These are phyloP conservation scores for Globisporangium irregulare DNA, from an alignment of 352 stramenopile species.

Conservation along the genomic window DNA sequence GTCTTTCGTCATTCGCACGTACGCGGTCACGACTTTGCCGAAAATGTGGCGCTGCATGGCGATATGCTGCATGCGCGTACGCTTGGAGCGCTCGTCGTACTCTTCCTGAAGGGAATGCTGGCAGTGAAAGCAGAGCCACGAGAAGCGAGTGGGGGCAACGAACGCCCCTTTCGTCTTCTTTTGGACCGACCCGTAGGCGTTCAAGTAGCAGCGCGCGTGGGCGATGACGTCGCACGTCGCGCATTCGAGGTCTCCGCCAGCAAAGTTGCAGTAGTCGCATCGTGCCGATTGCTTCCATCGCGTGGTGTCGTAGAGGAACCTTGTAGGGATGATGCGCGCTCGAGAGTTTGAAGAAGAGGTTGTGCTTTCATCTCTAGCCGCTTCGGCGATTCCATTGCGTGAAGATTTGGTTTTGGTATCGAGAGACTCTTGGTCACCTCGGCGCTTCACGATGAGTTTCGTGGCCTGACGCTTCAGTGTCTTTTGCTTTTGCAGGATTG, in stretches of 20 bases:
- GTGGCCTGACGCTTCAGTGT: conserved; percentile 22
- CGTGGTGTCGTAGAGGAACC: conserved; percentile 50
- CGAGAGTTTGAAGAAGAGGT: background rate
- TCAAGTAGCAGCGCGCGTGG: conserved; percentile 53
- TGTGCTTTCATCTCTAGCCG: background rate
- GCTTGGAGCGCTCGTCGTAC: conserved; percentile 52
- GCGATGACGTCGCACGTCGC: conserved; percentile 65
- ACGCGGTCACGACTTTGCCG: conserved; percentile 50
- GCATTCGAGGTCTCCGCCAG: conserved; percentile 62
- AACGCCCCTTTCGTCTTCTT: conserved; percentile 54
- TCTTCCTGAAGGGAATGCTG: conserved; percentile 44
- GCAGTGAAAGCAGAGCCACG: conserved; percentile 58
- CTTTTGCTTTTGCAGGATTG: background rate
- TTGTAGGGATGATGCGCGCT: conserved; percentile 25
- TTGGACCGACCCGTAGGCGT: conserved; percentile 28
- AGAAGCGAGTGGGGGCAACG: conserved; percentile 50
- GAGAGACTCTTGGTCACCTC: background rate
- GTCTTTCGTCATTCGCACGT: conserved; percentile 68
- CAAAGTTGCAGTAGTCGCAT: conserved; percentile 64
- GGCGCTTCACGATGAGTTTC: conserved; percentile 17
- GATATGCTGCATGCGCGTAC: conserved; percentile 34
- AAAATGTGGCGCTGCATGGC: conserved; percentile 49
- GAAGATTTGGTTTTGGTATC: background rate
- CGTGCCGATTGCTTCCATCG: conserved; percentile 34
- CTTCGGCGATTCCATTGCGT: background rate